Base-by-base conservation (phyloP, 768 basidiomycete genomes). In the Rhodotorula graminis region DNA sequence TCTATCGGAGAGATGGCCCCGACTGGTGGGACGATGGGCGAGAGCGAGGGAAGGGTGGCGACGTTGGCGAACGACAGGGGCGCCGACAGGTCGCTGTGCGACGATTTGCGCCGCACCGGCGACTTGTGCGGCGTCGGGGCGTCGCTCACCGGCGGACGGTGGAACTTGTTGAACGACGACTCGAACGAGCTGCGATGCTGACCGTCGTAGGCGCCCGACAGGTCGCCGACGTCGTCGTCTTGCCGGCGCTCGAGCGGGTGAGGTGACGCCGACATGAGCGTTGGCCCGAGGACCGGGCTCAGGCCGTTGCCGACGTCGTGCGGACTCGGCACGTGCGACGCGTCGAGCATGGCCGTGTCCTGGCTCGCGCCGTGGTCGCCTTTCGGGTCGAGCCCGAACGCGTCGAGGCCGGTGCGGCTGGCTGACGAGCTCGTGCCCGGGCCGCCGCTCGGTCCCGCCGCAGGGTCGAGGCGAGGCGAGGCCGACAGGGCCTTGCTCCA, bases 51-150 rank as follows among this genome's bases (percentile, higher is more conserved):
- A 1, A 72, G 25, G 3, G 62, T 46, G 18, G 71, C 61, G 63
- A 72, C 74, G 44, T 69, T 71, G 16, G 62, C 60, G 44, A 65
- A 61, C 0, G 73, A 75, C 21, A 71, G 73, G 1, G 73, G 69
- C 0, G 67, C 67, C 9, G 60, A 47, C 25, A 62, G n/a, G 23
- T 68, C 66, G 40, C 23, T 23, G 29, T 52, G n/a, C 2, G 55
- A 59, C 21, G 21, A 4, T n/a, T 61, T 61, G 42, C 60, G 60
- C 14, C 49, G 31, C 15, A 16, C 2, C 9, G 55, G 47, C 23
- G 29, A 59, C 7, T 21, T 61, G 31, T 40, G 42, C 3, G 61
- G 27, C 19, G 44, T 29, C 19, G 59, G 4, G 4, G 15, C 19
- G n/a, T 47, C 31, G 21, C 52, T 6, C 33, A 52, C 14, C 27